Evolutionary conservation across 495 filamentous ascomycete genomes (phyloP).

Genomic region (Hypoxylon crocopeplum): DNA sequence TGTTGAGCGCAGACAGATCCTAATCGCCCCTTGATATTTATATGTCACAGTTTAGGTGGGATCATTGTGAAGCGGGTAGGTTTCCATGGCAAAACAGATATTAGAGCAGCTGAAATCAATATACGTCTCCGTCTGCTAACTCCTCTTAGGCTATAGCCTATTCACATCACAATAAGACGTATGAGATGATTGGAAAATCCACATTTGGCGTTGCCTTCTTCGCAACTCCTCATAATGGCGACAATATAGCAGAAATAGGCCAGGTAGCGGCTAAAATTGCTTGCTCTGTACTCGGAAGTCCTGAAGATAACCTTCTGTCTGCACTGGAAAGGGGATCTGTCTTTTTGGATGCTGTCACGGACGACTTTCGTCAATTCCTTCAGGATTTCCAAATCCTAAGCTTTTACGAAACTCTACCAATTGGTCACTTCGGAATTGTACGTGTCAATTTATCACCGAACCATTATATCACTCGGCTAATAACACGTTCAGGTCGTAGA

Average conservation of each 20-base stretch:
- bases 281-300: conserved; percentile 31
- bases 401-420: conserved; percentile 40
- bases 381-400: conserved; percentile 36
- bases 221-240: conserved; percentile 25
- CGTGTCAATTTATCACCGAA: background rate
- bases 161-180: conserved; percentile 32
- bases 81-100: background rate
- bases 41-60: conserved; percentile 38
- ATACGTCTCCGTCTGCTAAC: too few species aligned
- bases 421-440: conserved; percentile 19
- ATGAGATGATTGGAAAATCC: conserved; percentile 25
- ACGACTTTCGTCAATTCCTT: conserved; percentile 38
- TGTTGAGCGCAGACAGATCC: background rate
- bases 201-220: conserved; percentile 41
- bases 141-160: conserved; percentile 18
- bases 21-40: conserved; percentile 31
- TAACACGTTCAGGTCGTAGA: conserved; percentile 34
- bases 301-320: conserved; percentile 37
- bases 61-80: conserved; percentile 36
- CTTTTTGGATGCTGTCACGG: conserved; percentile 24
- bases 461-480: background rate
- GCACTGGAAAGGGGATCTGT: conserved; percentile 28
- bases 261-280: conserved; percentile 31
- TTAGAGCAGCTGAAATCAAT: too few species aligned
- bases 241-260: conserved; percentile 37